Evolutionary conservation across 352 stramenopile species (phyloP).

Genomic region (Phytophthora hibernalis): DNA sequence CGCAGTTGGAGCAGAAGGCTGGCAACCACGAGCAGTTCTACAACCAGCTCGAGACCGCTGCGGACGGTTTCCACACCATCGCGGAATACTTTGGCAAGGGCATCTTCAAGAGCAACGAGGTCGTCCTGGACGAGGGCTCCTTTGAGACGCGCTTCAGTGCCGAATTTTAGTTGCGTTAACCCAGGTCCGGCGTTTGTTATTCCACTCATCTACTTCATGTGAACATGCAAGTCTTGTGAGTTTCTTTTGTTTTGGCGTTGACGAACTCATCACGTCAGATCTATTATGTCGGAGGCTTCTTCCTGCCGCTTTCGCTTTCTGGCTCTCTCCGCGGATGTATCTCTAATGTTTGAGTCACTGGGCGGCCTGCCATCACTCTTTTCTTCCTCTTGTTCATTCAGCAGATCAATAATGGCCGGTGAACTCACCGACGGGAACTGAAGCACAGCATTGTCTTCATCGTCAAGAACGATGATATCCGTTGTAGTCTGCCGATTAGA

Average conservation of each 20-base stretch:
- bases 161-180: slow-evolving; percentile 67
- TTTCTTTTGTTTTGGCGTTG: not conserved
- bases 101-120: slow-evolving; percentile 89
- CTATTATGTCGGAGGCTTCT: slow-evolving; percentile 28
- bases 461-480: slow-evolving; percentile 28
- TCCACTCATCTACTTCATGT: slow-evolving; percentile 14
- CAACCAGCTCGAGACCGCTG: slow-evolving; percentile 90
- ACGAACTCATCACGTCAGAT: slow-evolving; percentile 33
- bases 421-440: not conserved
- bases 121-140: slow-evolving; percentile 62
- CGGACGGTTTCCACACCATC: slow-evolving; percentile 91
- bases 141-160: slow-evolving; percentile 86
- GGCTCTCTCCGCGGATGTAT: not conserved
- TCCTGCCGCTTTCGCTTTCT: slow-evolving; percentile 26
- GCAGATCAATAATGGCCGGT: slow-evolving; percentile 19
- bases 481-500: too few relatives aligned
- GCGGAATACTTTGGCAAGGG: slow-evolving; percentile 94
- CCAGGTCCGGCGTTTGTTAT: slow-evolving; percentile 13
- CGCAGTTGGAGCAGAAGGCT: slow-evolving; percentile 87
- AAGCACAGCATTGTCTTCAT: slow-evolving; percentile 1
- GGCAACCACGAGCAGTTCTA: slow-evolving; percentile 94
- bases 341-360: not conserved
- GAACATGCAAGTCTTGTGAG: slow-evolving; percentile 14
- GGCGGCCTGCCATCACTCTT: not conserved
- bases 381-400: slow-evolving; percentile 22